Evolutionary conservation across 805 yeast genomes (phyloP).

Genomic region (Saccharomycopsis synnaedendra): DNA sequence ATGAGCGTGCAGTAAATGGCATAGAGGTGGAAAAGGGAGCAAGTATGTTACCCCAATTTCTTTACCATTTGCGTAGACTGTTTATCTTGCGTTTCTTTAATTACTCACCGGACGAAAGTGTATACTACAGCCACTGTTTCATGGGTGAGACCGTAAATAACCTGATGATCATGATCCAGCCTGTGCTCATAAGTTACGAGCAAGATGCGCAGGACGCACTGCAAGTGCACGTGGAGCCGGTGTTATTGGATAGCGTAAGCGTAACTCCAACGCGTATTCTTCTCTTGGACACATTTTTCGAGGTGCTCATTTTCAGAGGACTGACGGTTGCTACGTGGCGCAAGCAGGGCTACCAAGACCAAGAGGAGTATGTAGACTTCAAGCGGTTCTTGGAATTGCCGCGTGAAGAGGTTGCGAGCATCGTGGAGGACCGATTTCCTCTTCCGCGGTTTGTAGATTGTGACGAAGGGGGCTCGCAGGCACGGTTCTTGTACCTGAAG

Average conservation of each 20-base stretch:
- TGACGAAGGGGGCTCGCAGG: slow-evolving; percentile 98
- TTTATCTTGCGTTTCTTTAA: slow-evolving; percentile 94
- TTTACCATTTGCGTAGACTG: slow-evolving; percentile 90
- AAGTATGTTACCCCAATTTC: slow-evolving; percentile 87
- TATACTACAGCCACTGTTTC: slow-evolving; percentile 88
- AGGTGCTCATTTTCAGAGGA: slow-evolving; percentile 91
- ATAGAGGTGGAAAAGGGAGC: slow-evolving; percentile 79
- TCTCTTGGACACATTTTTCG: slow-evolving; percentile 92
- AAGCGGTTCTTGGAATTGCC: slow-evolving; percentile 82
- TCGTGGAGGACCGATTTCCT: slow-evolving; percentile 91
- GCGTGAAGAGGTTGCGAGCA: slow-evolving; percentile 81
- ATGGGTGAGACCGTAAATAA: slow-evolving; percentile 87
- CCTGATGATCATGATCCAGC: slow-evolving; percentile 95
- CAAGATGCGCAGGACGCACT: slow-evolving; percentile 33
- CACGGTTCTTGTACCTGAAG: slow-evolving; percentile 89
- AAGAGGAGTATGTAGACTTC: slow-evolving; percentile 81
- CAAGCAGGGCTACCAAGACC: slow-evolving; percentile 87
- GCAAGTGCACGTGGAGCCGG: slow-evolving; percentile 39
- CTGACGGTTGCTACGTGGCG: slow-evolving; percentile 94
- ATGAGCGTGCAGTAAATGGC: slow-evolving; percentile 63
- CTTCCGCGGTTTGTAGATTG: slow-evolving; percentile 95
- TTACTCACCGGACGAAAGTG: slow-evolving; percentile 98
- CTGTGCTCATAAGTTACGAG: slow-evolving; percentile 83
- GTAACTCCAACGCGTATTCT: slow-evolving; percentile 80
- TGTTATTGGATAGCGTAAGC: slow-evolving; percentile 85